A percentile compares a stretch with the other conserved stretches of the same genome.
Conservation (phyloP, 164 flowering plant species). For the Malania oleifera region DNA sequence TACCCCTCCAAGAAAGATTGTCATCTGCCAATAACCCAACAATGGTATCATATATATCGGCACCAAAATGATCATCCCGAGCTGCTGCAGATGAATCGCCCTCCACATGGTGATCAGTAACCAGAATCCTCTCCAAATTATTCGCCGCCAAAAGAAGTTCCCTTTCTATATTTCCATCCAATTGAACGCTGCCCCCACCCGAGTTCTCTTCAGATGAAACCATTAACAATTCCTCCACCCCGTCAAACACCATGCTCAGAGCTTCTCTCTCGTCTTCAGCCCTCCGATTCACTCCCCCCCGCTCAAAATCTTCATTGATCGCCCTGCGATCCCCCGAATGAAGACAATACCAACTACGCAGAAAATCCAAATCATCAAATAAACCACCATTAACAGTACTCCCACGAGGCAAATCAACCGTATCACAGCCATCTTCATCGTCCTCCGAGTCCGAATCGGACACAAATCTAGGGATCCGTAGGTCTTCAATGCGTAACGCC, state of each 20-base stretch:
- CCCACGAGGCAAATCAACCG: too few relatives aligned
- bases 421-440: conserved; percentile 7
- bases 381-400: background rate
- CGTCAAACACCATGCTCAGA: conserved; percentile 16
- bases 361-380: conserved; percentile 10
- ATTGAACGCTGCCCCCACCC: conserved; percentile 9
- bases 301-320: conserved; percentile 13
- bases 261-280: conserved; percentile 9
- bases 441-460: conserved; percentile 17
- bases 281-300: conserved; percentile 22
- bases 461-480: conserved; percentile 14
- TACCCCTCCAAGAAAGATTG: conserved; percentile 32
- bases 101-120: conserved; percentile 18
- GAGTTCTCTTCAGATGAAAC: conserved; percentile 20
- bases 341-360: conserved; percentile 14
- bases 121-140: conserved; percentile 25
- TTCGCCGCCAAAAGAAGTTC: too few relatives aligned
- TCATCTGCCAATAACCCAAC: conserved; percentile 40
- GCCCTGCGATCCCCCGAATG: conserved; percentile 10
- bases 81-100: conserved; percentile 15
- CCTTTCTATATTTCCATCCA: conserved; percentile 17
- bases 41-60: conserved; percentile 33
- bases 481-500: conserved; percentile 2
- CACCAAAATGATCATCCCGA: conserved; percentile 26
- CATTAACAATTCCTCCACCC: conserved; percentile 14